phyloP scores from a whole-genome alignment of 2,329 filamentous ascomycete genomes.

The Penicillium vulpinum region DNA sequence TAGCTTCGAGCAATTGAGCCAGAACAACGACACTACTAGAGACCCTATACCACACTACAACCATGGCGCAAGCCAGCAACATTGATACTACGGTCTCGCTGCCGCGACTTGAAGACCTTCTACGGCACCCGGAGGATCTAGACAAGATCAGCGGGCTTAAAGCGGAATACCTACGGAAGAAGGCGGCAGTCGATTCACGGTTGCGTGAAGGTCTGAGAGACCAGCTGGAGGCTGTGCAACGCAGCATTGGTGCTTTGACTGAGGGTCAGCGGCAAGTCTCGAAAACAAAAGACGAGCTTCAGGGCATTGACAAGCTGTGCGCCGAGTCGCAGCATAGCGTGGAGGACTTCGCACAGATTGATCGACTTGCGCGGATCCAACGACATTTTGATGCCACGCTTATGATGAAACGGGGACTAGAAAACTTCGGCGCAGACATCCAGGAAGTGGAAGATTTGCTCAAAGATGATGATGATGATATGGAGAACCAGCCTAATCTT shows the following conservation, averaged over 20 bases:
- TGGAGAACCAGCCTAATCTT: constrained; percentile 88
- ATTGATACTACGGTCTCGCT: constrained; percentile 64
- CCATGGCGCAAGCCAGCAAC: constrained; percentile 39
- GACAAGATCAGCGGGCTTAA: constrained; percentile 92
- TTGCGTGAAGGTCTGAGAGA: constrained; percentile 84
- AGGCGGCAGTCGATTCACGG: constrained; percentile 84
- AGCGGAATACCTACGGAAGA: constrained; percentile 91
- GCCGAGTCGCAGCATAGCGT: constrained; percentile 98
- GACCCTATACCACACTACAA: constrained; percentile 1
- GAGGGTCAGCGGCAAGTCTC: constrained; percentile 91
- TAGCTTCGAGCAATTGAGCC: constrained; percentile 9
- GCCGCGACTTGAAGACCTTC: constrained; percentile 81
- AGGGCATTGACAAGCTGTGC: constrained; percentile 96
- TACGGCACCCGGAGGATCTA: constrained; percentile 93
- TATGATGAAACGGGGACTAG: constrained; percentile 86
- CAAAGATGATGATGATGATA: constrained; percentile 77
- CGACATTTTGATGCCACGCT: constrained; percentile 94
- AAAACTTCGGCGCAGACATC: constrained; percentile 79
- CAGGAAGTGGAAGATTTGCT: constrained; percentile 75
- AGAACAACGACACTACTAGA: not conserved
- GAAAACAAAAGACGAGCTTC: constrained; percentile 96
- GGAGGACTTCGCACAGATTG: constrained; percentile 90
- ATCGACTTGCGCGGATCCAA: constrained; percentile 58
- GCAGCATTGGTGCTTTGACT: constrained; percentile 82
- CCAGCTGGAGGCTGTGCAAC: constrained; percentile 91